Base-by-base conservation (phyloP, 441 rosid genomes). In the Melastoma candidum region DNA sequence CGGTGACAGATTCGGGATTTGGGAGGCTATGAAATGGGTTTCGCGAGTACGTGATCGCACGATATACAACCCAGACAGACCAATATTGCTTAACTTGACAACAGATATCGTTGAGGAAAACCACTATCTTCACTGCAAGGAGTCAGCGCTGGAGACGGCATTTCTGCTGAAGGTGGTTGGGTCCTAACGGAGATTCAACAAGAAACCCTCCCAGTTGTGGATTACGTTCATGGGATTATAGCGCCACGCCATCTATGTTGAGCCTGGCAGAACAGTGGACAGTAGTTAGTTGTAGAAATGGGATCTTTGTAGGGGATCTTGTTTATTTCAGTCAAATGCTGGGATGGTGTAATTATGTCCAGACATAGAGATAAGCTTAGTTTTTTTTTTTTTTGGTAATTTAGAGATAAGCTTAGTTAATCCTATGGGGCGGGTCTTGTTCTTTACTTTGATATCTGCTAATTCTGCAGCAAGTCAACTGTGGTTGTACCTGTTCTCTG, bases 21-120 rank as follows among this genome's bases (percentile, higher is more conserved):
- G 98, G 98, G 98, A 93, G 77, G 87, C 96, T 8, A 97, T 88
- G n/a, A 92, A 92, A 70, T 92, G 97, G 97, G 78, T 74, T 26
- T 90, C 97, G 44, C 70, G 81, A 69, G 97, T 80, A 22, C 93
- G 96, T 12, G 93, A 86, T 48, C 61, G 26, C 53, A 49, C 95
- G 7, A 80, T 84, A 46, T 74, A 77, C 29, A 81, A 85, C 58
- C 94, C 92, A 0, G 68, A 62, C 53, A 82, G 69, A 9, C 97
- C 98, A 0, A 60, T 84, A 57, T 71, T 85, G 44, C 92, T 92
- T 22, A 86, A 85, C 69, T 70, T 88, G 68, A 71, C 75, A 11
- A 58, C 79, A 14, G 97, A 92, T 65, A 77, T 85, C 46, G 97
- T 88, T 1, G 98, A 88, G 74, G 98, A 93, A 49, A 93, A 86